Evolutionary conservation across 1,284 basidiomycete genomes (phyloP).

Genomic region (Mycosarcoma maydis): DNA sequence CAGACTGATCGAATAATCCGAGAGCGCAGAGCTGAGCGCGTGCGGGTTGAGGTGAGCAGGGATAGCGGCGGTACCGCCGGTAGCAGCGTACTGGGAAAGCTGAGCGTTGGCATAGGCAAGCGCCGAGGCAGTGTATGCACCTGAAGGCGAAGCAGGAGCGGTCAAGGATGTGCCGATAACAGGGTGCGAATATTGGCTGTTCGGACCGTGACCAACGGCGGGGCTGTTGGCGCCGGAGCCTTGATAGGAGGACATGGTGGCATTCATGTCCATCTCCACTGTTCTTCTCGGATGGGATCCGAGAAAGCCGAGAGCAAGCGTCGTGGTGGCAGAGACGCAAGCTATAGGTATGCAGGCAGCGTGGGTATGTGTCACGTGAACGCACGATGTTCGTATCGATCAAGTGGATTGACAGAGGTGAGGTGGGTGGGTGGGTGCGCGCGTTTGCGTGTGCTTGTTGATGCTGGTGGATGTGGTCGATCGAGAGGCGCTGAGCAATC

Average conservation of each 20-base stretch:
- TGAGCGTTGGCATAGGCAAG: constrained; percentile 60
- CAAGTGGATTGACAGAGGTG: background rate
- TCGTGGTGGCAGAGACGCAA: background rate
- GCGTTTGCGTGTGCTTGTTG: no score
- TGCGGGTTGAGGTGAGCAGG: constrained; percentile 55
- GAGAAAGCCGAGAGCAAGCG: constrained; percentile 2
- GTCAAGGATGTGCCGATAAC: constrained; percentile 34
- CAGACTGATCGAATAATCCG: constrained; percentile 51
- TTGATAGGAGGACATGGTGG: constrained; percentile 49
- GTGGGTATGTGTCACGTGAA: background rate
- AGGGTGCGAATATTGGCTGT: constrained; percentile 20
- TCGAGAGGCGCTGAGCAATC: background rate
- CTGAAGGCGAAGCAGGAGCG: constrained; percentile 41
- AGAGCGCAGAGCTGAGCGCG: constrained; percentile 50
- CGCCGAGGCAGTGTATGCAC: constrained; percentile 44
- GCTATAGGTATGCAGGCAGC: background rate
- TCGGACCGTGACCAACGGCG: constrained; percentile 22
- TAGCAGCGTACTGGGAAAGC: constrained; percentile 53
- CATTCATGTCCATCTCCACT: constrained; percentile 50
- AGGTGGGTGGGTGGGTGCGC: no score
- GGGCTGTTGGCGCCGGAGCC: constrained; percentile 50
- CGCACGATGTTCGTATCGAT: background rate
- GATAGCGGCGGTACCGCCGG: constrained; percentile 36
- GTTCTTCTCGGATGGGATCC: constrained; percentile 11
- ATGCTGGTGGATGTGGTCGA: no score